phyloP scores from a whole-genome alignment of 306 rosid species.

The Dalbergia oliveri region DNA sequence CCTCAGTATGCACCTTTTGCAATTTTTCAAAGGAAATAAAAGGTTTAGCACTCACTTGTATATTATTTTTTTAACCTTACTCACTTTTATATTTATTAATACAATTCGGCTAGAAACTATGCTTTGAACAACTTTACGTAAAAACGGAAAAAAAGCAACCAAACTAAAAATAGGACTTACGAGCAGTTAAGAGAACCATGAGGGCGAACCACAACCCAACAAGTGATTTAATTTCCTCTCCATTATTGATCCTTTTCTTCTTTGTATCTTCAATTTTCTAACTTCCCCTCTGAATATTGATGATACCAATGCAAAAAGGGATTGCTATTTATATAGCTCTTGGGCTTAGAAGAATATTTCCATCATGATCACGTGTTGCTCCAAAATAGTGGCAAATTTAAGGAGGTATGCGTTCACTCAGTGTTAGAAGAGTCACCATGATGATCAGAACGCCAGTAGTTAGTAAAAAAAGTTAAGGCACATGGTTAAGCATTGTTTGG shows the following conservation, averaged over 20 bases:
- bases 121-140: too few relatives aligned
- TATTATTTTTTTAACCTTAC: too few relatives aligned
- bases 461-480: too few relatives aligned
- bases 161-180: slow-evolving; percentile 11
- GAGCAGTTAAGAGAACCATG: slow-evolving; percentile 37
- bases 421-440: too few relatives aligned
- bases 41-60: not conserved
- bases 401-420: too few relatives aligned
- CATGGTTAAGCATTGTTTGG: too few relatives aligned
- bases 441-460: not conserved
- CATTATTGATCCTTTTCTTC: not conserved
- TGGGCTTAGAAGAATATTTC: not conserved
- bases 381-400: too few relatives aligned
- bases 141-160: not conserved
- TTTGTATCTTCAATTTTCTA: not conserved
- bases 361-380: too few relatives aligned
- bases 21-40: not conserved
- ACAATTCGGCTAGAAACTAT: too few relatives aligned
- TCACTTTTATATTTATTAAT: too few relatives aligned
- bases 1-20: slow-evolving; percentile 43
- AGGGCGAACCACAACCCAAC: slow-evolving; percentile 16
- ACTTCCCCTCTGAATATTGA: not conserved
- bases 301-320: not conserved
- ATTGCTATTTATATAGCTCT: not conserved
- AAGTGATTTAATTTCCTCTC: not conserved